A percentile compares a stretch with the other conserved stretches of the same genome.
Evolutionary conservation across 352 stramenopile species (phyloP).

Genomic region (Phytophthora niederhauseri): DNA sequence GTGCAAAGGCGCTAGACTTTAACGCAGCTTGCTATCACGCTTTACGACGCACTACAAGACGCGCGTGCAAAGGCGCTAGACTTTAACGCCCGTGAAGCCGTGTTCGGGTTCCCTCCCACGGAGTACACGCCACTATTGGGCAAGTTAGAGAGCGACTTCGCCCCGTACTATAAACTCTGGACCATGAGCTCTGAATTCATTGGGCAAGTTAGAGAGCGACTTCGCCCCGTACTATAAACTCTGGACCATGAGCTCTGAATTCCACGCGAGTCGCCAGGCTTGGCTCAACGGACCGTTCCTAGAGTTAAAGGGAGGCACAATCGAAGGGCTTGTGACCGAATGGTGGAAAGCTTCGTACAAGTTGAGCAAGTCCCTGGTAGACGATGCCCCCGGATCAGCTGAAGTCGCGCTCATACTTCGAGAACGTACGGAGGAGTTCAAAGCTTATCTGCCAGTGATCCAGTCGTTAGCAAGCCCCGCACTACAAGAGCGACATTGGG

Average conservation of each 20-base stretch:
- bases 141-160: conserved; percentile 88
- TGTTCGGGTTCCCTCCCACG: conserved; percentile 94
- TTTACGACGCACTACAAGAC: conserved; percentile 92
- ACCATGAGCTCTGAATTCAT: conserved; percentile 96
- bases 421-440: conserved; percentile 93
- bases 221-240: conserved; percentile 94
- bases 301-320: conserved; percentile 88
- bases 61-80: conserved; percentile 91
- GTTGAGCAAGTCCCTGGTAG: conserved; percentile 89
- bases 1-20: conserved; percentile 91
- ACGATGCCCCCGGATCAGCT: conserved; percentile 87
- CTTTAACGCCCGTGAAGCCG: conserved; percentile 93
- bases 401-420: conserved; percentile 88
- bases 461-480: conserved; percentile 91
- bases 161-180: conserved; percentile 95
- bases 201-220: conserved; percentile 84
- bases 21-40: conserved; percentile 90
- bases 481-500: conserved; percentile 94
- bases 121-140: conserved; percentile 88
- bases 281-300: conserved; percentile 94
- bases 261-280: conserved; percentile 90
- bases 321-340: conserved; percentile 91
- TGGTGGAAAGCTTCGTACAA: conserved; percentile 96
- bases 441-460: conserved; percentile 93
- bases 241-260: conserved; percentile 96